A percentile compares a stretch with the other conserved stretches of the same genome.
These are phyloP conservation scores for Aspergillus nanangensis DNA, from an alignment of 495 filamentous ascomycete genomes.

Conservation along the genomic window DNA sequence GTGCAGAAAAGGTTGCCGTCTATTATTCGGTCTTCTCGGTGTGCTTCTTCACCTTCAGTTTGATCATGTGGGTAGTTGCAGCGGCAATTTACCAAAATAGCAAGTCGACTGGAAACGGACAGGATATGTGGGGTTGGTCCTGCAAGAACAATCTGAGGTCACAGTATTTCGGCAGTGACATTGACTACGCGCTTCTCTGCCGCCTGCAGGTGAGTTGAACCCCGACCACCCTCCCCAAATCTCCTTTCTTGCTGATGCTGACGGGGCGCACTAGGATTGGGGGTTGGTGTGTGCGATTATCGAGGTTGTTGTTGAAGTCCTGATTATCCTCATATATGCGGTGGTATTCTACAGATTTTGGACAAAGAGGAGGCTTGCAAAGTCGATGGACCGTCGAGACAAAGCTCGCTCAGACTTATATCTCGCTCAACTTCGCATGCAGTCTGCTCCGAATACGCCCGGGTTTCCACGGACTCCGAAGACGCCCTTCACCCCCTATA, in stretches of 20 bases:
- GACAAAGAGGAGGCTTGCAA: slow-evolving; percentile 88
- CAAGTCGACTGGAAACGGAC: slow-evolving; percentile 62
- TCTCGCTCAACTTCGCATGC: slow-evolving; percentile 86
- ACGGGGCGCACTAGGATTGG: slow-evolving; percentile 65
- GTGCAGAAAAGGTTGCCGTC: slow-evolving; percentile 86
- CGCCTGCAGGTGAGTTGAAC: slow-evolving; percentile 70
- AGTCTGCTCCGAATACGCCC: slow-evolving; percentile 93
- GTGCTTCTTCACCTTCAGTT: slow-evolving; percentile 88
- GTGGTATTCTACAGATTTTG: slow-evolving; percentile 95
- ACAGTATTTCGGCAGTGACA: slow-evolving; percentile 66
- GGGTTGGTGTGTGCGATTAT: slow-evolving; percentile 94
- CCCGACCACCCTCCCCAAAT: background rate
- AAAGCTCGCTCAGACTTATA: slow-evolving; percentile 90
- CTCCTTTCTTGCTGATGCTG: background rate
- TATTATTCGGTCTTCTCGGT: slow-evolving; percentile 94
- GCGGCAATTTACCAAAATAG: slow-evolving; percentile 79
- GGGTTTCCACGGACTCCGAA: slow-evolving; percentile 62
- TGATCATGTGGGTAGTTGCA: slow-evolving; percentile 87
- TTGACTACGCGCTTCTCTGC: slow-evolving; percentile 91
- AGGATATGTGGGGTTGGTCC: slow-evolving; percentile 97
- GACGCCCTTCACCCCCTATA: slow-evolving; percentile 34
- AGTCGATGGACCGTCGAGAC: slow-evolving; percentile 95
- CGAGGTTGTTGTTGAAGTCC: slow-evolving; percentile 87
- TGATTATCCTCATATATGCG: slow-evolving; percentile 88
- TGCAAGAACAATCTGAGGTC: slow-evolving; percentile 83